Percentiles rank a stretch among this genome's conserved stretches.
Conservation (phyloP, 306 rosid genomes). For the Rosa rugosa region DNA sequence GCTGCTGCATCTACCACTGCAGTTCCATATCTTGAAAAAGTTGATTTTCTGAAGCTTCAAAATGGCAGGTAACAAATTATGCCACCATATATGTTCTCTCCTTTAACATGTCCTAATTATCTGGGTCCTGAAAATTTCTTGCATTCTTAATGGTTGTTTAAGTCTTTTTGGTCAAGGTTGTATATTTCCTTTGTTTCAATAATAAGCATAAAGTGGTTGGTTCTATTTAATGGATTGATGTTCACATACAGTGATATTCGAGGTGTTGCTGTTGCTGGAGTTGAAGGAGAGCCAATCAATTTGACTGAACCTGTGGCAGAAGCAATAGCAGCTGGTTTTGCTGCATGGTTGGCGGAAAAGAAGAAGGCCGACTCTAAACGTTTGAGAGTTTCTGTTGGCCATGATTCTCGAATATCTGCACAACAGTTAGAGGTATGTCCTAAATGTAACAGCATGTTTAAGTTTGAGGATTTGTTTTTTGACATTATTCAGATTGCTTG, state of each 20-base stretch:
- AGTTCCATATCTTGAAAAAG: conserved; percentile 58
- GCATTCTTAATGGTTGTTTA: not conserved
- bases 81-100: conserved; percentile 6
- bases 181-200: not conserved
- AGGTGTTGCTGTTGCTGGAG: conserved; percentile 89
- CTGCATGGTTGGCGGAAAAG: conserved; percentile 83
- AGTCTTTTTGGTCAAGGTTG: not conserved
- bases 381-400: conserved; percentile 82
- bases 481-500: not conserved
- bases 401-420: conserved; percentile 89
- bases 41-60: conserved; percentile 78
- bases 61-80: conserved; percentile 71
- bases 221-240: conserved; percentile 25
- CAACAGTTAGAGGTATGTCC: conserved; percentile 65
- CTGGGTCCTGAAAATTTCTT: not conserved
- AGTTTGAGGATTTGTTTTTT: conserved; percentile 7
- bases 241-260: conserved; percentile 73
- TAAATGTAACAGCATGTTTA: not conserved
- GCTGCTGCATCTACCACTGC: conserved; percentile 63
- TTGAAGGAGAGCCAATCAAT: conserved; percentile 81
- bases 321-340: conserved; percentile 88
- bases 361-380: conserved; percentile 61
- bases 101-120: not conserved
- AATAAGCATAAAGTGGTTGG: not conserved
- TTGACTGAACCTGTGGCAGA: conserved; percentile 87